phyloP scores from a whole-genome alignment of 169 alveolate species.

The Plasmodium coatneyi region DNA sequence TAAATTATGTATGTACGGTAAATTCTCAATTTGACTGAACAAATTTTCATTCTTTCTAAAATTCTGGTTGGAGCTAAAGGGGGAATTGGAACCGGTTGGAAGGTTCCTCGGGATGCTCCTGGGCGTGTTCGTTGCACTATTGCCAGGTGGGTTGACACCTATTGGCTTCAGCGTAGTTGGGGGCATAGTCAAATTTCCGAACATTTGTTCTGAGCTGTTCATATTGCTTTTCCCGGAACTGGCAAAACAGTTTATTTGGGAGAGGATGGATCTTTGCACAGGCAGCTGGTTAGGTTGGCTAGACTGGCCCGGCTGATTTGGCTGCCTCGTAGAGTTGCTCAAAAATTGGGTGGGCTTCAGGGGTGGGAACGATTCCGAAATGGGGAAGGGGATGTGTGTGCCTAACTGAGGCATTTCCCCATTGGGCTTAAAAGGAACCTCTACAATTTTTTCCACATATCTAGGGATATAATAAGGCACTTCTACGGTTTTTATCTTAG shows the following conservation, averaged over 20 bases:
- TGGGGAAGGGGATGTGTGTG: slow-evolving; percentile 70
- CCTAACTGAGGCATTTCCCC: slow-evolving; percentile 76
- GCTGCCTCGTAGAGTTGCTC: slow-evolving; percentile 53
- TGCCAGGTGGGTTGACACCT: background rate
- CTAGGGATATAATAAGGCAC: slow-evolving; percentile 90
- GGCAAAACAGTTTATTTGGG: slow-evolving; percentile 40
- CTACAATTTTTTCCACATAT: slow-evolving; percentile 88
- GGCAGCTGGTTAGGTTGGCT: slow-evolving; percentile 7
- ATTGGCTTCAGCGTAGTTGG: slow-evolving; percentile 48
- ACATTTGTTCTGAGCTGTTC: background rate
- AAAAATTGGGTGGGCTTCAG: slow-evolving; percentile 71
- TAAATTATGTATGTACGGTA: slow-evolving; percentile 73
- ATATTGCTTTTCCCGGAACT: background rate
- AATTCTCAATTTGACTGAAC: slow-evolving; percentile 47
- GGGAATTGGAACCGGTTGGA: slow-evolving; percentile 2
- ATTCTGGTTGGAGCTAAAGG: slow-evolving; percentile 20
- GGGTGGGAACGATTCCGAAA: slow-evolving; percentile 75
- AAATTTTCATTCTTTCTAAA: slow-evolving; percentile 18
- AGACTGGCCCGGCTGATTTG: background rate
- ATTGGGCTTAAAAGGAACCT: slow-evolving; percentile 87
- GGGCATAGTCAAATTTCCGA: slow-evolving; percentile 1
- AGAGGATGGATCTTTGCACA: slow-evolving; percentile 45
- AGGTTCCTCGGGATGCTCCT: background rate
- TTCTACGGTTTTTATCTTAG: slow-evolving; percentile 87
- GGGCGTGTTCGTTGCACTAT: background rate